A percentile compares a stretch with the other conserved stretches of the same genome.
These are phyloP conservation scores for Torulaspora microellipsoides DNA, from an alignment of 805 yeast genomes.

Conservation along the genomic window DNA sequence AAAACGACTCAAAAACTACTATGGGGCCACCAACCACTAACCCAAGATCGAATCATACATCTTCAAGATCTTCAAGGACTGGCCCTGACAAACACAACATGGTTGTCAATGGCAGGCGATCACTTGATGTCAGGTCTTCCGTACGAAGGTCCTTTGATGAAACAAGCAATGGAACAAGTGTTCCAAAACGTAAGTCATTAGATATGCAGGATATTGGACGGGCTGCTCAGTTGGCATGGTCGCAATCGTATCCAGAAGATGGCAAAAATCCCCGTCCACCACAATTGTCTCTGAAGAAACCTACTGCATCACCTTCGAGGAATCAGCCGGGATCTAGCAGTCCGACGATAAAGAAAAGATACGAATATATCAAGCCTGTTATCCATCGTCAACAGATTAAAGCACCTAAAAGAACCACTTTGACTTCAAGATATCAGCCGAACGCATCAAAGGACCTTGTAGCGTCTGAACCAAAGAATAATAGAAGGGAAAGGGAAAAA, in stretches of 20 bases:
- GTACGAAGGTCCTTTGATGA: constrained; percentile 7
- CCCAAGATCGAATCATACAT: neutral
- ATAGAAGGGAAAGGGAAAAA: constrained; percentile 4
- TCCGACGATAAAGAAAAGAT: constrained; percentile 11
- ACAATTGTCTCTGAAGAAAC: neutral
- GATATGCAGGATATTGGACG: constrained; percentile 16
- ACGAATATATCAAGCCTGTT: constrained; percentile 20
- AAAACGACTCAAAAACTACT: constrained; percentile 1
- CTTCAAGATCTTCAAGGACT: neutral
- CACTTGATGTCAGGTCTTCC: constrained; percentile 13
- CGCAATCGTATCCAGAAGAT: constrained; percentile 6
- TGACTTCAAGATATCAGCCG: neutral
- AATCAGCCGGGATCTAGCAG: neutral
- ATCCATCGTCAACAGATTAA: constrained; percentile 21
- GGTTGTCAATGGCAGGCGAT: constrained; percentile 11
- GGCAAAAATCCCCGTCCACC: neutral
- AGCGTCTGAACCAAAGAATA: neutral
- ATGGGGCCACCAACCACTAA: constrained; percentile 3
- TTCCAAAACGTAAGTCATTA: constrained; percentile 8
- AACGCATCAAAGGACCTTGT: neutral
- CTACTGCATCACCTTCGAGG: neutral
- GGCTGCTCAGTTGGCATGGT: constrained; percentile 27
- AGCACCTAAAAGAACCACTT: constrained; percentile 11
- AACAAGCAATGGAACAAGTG: neutral
- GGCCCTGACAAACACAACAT: constrained; percentile 7